A percentile compares a stretch with the other conserved stretches of the same genome.
These are phyloP conservation scores for Cymbopogon flexuosus DNA, from an alignment of 202 grass and related monocot genomes.

Conservation along the genomic window DNA sequence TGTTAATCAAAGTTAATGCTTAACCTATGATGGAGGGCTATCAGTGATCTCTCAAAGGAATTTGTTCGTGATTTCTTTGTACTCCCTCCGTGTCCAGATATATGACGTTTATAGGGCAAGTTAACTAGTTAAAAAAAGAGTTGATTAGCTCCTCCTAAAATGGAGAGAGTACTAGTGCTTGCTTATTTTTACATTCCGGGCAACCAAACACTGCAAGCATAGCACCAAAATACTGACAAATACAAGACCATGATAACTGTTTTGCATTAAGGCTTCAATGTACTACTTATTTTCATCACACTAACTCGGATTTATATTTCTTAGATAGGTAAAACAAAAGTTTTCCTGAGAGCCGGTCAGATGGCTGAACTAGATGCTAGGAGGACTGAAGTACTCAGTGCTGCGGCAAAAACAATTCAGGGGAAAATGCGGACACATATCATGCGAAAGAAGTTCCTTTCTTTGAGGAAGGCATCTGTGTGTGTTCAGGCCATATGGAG, in stretches of 20 bases:
- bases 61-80: background rate
- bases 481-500: constrained; percentile 87
- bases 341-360: constrained; percentile 98
- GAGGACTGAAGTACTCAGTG: constrained; percentile 91
- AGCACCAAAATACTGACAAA: background rate
- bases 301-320: constrained; percentile 37
- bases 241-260: background rate
- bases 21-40: background rate
- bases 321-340: constrained; percentile 98
- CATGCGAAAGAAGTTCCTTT: constrained; percentile 80
- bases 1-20: background rate
- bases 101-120: background rate
- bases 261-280: background rate
- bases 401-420: constrained; percentile 88
- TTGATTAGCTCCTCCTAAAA: background rate
- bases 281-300: constrained; percentile 20
- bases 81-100: background rate
- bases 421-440: constrained; percentile 89
- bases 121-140: background rate
- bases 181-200: background rate
- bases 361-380: constrained; percentile 97
- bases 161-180: background rate
- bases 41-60: constrained; percentile 10
- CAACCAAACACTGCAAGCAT: background rate
- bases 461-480: constrained; percentile 71